Evolutionary conservation across 768 basidiomycete genomes (phyloP), one percentile per base, ranked within the genome.

Genomic region (Suillus weaverae): DNA sequence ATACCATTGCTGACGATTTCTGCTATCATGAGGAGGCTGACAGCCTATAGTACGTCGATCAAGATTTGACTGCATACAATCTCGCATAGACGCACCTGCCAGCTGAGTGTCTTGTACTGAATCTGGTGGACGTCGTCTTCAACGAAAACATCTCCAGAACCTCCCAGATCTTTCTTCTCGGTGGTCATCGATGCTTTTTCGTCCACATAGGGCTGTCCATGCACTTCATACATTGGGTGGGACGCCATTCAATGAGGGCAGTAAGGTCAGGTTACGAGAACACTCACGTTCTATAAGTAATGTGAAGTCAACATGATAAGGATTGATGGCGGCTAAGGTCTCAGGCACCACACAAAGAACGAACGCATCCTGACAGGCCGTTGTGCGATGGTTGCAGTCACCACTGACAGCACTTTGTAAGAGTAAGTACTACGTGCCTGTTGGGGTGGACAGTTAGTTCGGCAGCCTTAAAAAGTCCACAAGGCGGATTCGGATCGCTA

Each of bases 1-100:
- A 85, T 83, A 13, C 84, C 85, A 71, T 85, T 85, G 71, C 81
- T 83, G 39, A 86, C 83, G 32, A 85, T 84, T 70, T 85, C 84
- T 50, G 84, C 84, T 61, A 85, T 84, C 85, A 86, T 86, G 22
- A 86, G 72, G 60, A 84, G 66, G 32, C 77, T 73, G 9, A 85
- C 81, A 64, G 84, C 82, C 83, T 85, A 26, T 26, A 26, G 26
- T 26, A 61, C 26, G 7, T 32, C 20, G 41, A 39, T 26, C 20
- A 53, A 39, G 5, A 63, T 59, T 38, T 41, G 11, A 59, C 18
- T 20, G 26, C 18, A 39, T 32, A 6, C 39, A 32, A 32, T 41
- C 54, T 13, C 38, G 55, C 44, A 46, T 41, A 50, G 36, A 66
- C 63, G 4, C 26, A 81, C 83, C 79, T 81, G 83, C 84, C 84